phyloP scores from a whole-genome alignment of 129 eudicot species.

The Daucus carota region DNA sequence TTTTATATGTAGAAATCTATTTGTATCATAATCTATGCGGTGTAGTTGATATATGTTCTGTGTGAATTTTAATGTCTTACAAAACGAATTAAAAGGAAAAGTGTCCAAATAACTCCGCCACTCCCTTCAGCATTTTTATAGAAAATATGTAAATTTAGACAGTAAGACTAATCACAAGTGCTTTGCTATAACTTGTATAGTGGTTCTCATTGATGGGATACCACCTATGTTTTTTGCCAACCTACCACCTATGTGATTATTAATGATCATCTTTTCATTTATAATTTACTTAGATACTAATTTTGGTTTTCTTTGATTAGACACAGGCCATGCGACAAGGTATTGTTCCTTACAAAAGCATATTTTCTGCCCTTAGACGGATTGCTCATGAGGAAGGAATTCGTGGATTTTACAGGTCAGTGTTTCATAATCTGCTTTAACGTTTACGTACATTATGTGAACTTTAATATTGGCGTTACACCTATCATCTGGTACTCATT shows the following conservation, averaged over 20 bases:
- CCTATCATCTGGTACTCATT: too few relatives aligned
- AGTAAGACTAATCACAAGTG: not conserved
- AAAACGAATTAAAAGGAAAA: too few relatives aligned
- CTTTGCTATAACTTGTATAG: not conserved
- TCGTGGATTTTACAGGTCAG: slow-evolving; percentile 82
- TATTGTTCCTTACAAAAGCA: slow-evolving; percentile 71
- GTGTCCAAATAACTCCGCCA: too few relatives aligned
- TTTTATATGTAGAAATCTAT: too few relatives aligned
- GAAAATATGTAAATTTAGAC: too few relatives aligned
- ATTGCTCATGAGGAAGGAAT: slow-evolving; percentile 47
- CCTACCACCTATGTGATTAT: not conserved
- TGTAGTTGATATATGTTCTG: too few relatives aligned
- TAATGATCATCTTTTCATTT: too few relatives aligned
- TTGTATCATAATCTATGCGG: too few relatives aligned
- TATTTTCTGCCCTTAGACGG: slow-evolving; percentile 42
- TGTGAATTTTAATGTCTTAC: too few relatives aligned
- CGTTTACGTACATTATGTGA: not conserved
- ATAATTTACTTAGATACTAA: not conserved
- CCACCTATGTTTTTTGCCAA: too few relatives aligned
- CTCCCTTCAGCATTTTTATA: too few relatives aligned
- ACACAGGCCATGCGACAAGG: slow-evolving; percentile 95
- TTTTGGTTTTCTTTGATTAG: slow-evolving; percentile 23
- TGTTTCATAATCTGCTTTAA: slow-evolving; percentile 1
- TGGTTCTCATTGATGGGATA: too few relatives aligned
- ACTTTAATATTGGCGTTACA: not conserved